These are phyloP conservation scores for Pseudogymnoascus sp. DNA, from an alignment of 2,329 filamentous ascomycete genomes.

Conservation along the genomic window DNA sequence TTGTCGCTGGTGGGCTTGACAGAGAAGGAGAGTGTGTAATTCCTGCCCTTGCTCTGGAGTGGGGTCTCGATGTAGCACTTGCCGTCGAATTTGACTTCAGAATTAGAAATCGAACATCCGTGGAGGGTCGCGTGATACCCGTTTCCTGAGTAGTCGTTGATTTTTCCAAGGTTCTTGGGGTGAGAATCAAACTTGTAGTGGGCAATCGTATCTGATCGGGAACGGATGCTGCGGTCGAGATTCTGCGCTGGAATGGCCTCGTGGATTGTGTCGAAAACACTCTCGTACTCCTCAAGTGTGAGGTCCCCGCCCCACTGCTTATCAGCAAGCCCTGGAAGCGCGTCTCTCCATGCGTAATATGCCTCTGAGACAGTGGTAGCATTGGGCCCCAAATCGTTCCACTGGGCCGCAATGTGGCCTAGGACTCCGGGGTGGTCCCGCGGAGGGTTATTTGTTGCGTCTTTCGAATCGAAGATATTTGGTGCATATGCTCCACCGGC, in stretches of 20 bases:
- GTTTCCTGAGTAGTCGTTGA: constrained; percentile 32
- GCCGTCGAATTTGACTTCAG: constrained; percentile 26
- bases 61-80: constrained; percentile 39
- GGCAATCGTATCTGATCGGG: constrained; percentile 29
- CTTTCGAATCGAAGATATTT: constrained; percentile 40
- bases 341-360: constrained; percentile 42
- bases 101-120: constrained; percentile 29
- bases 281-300: constrained; percentile 31
- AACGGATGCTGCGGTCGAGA: constrained; percentile 36
- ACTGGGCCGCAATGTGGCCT: constrained; percentile 41
- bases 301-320: constrained; percentile 46
- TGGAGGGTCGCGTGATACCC: constrained; percentile 30
- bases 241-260: constrained; percentile 38
- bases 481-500: constrained; percentile 38
- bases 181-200: constrained; percentile 26
- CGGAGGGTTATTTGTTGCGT: constrained; percentile 38
- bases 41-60: constrained; percentile 43
- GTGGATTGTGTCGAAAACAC: constrained; percentile 32
- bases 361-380: constrained; percentile 42
- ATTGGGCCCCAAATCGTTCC: constrained; percentile 48
- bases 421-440: constrained; percentile 33
- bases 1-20: constrained; percentile 28
- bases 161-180: neutral
- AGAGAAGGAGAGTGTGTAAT: constrained; percentile 45
- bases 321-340: constrained; percentile 41